Percentiles rank a stretch among this genome's conserved stretches.
Evolutionary conservation across 164 flowering plant genomes (phyloP).

Genomic region (Vitis riparia): DNA sequence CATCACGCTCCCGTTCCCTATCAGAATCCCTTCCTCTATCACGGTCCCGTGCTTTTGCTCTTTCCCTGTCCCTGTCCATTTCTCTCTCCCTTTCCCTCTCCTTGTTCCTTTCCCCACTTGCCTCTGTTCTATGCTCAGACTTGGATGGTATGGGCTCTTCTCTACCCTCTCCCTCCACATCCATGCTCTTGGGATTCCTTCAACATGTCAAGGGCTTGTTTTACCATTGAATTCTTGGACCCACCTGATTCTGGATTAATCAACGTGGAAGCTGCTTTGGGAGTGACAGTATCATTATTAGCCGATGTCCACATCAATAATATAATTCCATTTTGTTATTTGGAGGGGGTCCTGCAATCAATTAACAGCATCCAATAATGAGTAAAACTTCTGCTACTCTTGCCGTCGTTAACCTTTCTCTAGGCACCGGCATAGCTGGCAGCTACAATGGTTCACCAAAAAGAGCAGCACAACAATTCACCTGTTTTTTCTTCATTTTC

Average conservation of each 20-base stretch:
- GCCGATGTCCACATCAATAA: slow-evolving; percentile 10
- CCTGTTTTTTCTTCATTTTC: too few relatives aligned
- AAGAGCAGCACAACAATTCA: too few relatives aligned
- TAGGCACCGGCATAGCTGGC: too few relatives aligned
- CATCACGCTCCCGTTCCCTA: slow-evolving; percentile 54
- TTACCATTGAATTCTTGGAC: slow-evolving; percentile 42
- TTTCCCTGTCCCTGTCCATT: slow-evolving; percentile 18
- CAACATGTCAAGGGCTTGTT: slow-evolving; percentile 45
- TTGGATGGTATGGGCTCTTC: slow-evolving; percentile 46
- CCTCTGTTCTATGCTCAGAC: slow-evolving; percentile 47
- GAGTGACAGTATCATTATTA: slow-evolving; percentile 25
- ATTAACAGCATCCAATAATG: too few relatives aligned
- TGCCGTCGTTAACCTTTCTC: too few relatives aligned
- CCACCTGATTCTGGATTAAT: slow-evolving; percentile 41
- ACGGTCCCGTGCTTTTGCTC: slow-evolving; percentile 37
- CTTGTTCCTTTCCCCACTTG: slow-evolving; percentile 51
- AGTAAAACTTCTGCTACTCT: too few relatives aligned
- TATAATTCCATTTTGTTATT: too few relatives aligned
- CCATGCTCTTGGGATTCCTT: slow-evolving; percentile 47
- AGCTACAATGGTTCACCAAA: too few relatives aligned
- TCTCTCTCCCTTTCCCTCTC: slow-evolving; percentile 40
- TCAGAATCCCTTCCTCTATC: slow-evolving; percentile 82
- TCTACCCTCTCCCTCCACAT: slow-evolving; percentile 46
- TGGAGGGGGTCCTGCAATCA: too few relatives aligned
- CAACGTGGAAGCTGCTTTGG: slow-evolving; percentile 27